A percentile compares a stretch with the other conserved stretches of the same genome.
Evolutionary conservation across 2,329 filamentous ascomycete genomes (phyloP).

Genomic region (Amylocarpus encephaloides): DNA sequence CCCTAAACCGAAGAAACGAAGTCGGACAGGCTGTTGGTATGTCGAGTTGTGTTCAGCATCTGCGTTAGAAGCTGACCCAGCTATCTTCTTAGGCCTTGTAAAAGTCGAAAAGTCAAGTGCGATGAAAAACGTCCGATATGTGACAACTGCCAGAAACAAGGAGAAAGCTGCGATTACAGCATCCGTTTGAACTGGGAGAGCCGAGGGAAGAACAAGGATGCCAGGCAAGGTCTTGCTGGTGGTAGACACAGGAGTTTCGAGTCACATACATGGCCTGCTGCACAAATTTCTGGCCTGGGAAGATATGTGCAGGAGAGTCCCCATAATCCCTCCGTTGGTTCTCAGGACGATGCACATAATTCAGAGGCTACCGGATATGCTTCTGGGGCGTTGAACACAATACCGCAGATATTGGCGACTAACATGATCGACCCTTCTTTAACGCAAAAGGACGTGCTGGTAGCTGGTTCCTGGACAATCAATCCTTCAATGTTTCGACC

Average conservation of each 20-base stretch:
- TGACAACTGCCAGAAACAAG: conserved; percentile 64
- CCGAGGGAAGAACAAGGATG: conserved; percentile 52
- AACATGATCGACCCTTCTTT: too few species aligned
- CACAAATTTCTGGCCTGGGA: conserved; percentile 7
- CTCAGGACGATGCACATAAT: too few species aligned
- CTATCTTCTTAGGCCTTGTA: conserved; percentile 58
- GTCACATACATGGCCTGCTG: conserved; percentile 7
- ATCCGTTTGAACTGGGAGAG: conserved; percentile 79
- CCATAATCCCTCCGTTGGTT: too few species aligned
- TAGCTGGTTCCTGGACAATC: too few species aligned
- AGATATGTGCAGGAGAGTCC: too few species aligned
- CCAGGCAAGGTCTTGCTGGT: conserved; percentile 21
- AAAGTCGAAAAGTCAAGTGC: conserved; percentile 73
- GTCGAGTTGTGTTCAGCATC: conserved; percentile 15
- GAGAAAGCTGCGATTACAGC: conserved; percentile 72
- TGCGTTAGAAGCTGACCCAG: neutral
- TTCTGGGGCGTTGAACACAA: too few species aligned
- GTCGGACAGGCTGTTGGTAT: conserved; percentile 64
- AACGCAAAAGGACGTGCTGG: too few species aligned
- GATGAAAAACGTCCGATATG: conserved; percentile 71
- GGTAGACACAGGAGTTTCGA: conserved; percentile 15
- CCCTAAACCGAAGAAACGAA: conserved; percentile 59
- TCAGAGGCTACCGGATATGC: too few species aligned
- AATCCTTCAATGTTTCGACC: too few species aligned
- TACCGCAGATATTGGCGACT: too few species aligned